Percentiles rank a stretch among this genome's conserved stretches.
These are phyloP conservation scores for Chytridium lagenaria DNA, from an alignment of 371 early-diverging fungal species.

Conservation along the genomic window DNA sequence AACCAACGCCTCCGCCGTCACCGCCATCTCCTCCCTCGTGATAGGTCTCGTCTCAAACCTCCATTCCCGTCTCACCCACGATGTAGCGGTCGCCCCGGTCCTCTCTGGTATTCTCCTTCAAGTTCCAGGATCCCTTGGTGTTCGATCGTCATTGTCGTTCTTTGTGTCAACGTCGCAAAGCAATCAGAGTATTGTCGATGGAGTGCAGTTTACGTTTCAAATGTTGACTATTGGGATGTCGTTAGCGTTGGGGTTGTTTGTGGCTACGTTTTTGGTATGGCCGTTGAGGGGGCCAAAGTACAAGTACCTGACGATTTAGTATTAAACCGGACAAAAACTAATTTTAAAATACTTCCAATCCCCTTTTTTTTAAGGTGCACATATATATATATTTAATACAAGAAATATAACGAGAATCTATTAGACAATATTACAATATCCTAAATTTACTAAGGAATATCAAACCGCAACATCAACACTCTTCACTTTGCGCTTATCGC, in stretches of 20 bases:
- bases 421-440: no score
- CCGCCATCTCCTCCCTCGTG: constrained; percentile 37
- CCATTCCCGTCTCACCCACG: constrained; percentile 58
- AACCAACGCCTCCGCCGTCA: constrained; percentile 33
- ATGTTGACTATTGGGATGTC: constrained; percentile 62
- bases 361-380: no score
- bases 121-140: constrained; percentile 65
- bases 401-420: no score
- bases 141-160: constrained; percentile 56
- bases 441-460: no score
- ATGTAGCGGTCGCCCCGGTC: constrained; percentile 61
- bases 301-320: constrained; percentile 43
- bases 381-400: no score
- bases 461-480: no score
- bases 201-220: constrained; percentile 53
- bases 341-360: not conserved
- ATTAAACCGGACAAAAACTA: no score
- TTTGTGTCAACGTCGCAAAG: constrained; percentile 23
- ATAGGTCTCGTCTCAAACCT: constrained; percentile 51
- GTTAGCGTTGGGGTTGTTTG: constrained; percentile 56
- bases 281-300: constrained; percentile 50
- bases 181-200: constrained; percentile 30
- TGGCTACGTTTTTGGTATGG: constrained; percentile 60
- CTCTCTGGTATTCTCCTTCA: constrained; percentile 60
- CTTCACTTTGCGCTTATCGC: no score